Evolutionary conservation across 768 basidiomycete genomes (phyloP), one percentile per base, ranked within the genome.

Genomic region (Saitozyma podzolica): DNA sequence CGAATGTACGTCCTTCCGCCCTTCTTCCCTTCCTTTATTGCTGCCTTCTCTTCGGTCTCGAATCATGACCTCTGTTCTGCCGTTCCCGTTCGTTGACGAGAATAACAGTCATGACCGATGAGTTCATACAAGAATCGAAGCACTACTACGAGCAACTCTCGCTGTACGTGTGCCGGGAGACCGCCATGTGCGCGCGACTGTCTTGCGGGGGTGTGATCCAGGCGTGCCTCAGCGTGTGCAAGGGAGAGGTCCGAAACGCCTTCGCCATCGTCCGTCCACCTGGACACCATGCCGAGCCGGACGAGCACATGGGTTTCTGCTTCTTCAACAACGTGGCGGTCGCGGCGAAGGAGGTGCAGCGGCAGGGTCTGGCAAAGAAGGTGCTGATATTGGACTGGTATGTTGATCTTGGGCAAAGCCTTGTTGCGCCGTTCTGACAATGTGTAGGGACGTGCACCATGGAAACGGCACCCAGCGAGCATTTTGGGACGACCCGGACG

Each of bases 291-390:
- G 94, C 96, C 7, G 96, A 99, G 76, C 96, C 96, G 6, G 91
- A 96, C 67, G 89, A 94, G 75, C 90, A 92, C 66, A 97, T 98
- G 94, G 96, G 96, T 0, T 99, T 99, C 79, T 98, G 96, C 80
- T 96, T 99, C 82, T 96, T 93, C 82, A 99, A 99, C 80, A 99
- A 99, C 75, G 93, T 95, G 41, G 89, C 96, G 0, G 90, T 99
- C 14, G 94, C 94, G 0, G 85, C 91, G 17, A 86, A 86, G 72
- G 89, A 92, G 29, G 86, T 90, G 17, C 88, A 91, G 75, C 81
- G 88, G 65, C 69, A 83, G 58, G 89, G 89, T 2, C 75, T 84
- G 7, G 80, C 91, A 63, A 90, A 88, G 78, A 90, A 85, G 75
- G 87, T 97, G 13, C 75, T 99, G 65, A 97, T 99, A 68, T 81